A percentile compares a stretch with the other conserved stretches of the same genome.
Conservation (phyloP, 2,329 filamentous ascomycete genomes). For the Fonsecaea pugnacius region DNA sequence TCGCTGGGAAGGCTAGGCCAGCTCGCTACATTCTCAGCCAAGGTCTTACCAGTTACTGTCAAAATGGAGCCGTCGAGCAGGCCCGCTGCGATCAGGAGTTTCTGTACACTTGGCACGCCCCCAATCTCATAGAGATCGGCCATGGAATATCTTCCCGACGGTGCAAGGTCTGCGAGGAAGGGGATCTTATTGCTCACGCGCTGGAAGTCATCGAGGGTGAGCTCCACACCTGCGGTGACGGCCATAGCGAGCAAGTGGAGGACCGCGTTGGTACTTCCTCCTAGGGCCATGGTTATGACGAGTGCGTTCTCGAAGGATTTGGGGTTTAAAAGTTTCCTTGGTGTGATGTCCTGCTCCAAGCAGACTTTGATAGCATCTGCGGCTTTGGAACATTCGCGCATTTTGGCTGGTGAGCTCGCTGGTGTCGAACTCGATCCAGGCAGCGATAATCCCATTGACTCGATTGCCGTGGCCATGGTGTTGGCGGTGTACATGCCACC, state of each 20-base stretch:
- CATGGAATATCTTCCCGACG: conserved; percentile 83
- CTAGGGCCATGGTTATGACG: conserved; percentile 88
- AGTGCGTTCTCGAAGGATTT: conserved; percentile 85
- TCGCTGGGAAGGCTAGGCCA: conserved; percentile 77
- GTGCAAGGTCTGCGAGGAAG: conserved; percentile 83
- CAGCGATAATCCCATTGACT: conserved; percentile 82
- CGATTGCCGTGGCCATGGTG: conserved; percentile 88
- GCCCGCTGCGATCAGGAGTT: conserved; percentile 76
- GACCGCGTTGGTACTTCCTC: conserved; percentile 85
- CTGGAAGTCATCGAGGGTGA: conserved; percentile 82
- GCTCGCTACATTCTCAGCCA: conserved; percentile 77
- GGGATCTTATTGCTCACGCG: conserved; percentile 80
- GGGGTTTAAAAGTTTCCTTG: conserved; percentile 78
- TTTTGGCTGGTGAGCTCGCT: conserved; percentile 78
- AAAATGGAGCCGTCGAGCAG: conserved; percentile 77
- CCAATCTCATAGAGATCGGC: conserved; percentile 85
- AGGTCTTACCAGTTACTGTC: conserved; percentile 82
- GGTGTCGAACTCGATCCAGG: conserved; percentile 85
- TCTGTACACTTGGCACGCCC: conserved; percentile 82
- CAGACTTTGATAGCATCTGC: conserved; percentile 77
- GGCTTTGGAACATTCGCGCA: conserved; percentile 81
- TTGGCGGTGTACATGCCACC: conserved; percentile 92
- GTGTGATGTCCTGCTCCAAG: conserved; percentile 81
- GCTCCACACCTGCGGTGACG: conserved; percentile 74
- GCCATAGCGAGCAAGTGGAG: conserved; percentile 91